A percentile compares a stretch with the other conserved stretches of the same genome.
Evolutionary conservation across 148 eudicot genomes (phyloP).

Genomic region (Camellia sinensis): DNA sequence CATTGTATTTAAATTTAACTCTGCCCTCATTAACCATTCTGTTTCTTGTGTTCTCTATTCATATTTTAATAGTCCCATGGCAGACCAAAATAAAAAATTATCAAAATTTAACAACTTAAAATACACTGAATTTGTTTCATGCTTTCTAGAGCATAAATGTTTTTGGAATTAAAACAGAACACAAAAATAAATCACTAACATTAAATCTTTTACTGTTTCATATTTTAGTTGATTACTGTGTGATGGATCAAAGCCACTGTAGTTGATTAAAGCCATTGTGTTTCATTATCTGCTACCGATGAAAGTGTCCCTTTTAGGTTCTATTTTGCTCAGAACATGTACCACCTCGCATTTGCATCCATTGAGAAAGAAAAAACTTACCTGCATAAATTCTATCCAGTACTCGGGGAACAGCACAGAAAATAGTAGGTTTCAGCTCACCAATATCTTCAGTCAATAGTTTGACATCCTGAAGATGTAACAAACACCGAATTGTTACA

Average conservation of each 20-base stretch:
- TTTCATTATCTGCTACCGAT: background rate
- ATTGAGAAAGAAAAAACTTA: constrained; percentile 17
- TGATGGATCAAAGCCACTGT: background rate
- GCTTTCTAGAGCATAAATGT: background rate
- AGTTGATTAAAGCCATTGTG: background rate
- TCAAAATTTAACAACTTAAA: background rate
- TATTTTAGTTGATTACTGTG: background rate
- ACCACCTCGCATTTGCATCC: background rate
- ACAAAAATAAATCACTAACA: background rate
- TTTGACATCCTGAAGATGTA: constrained; percentile 70
- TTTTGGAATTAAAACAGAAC: background rate
- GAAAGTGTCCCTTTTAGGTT: background rate
- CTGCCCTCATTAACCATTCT: background rate
- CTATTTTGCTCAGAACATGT: background rate
- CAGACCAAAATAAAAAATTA: background rate
- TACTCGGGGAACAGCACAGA: constrained; percentile 98
- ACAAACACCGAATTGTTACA: constrained; percentile 17
- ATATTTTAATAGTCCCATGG: background rate
- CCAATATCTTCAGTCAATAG: constrained; percentile 80
- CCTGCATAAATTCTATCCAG: constrained; percentile 91
- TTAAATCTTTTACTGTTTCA: background rate
- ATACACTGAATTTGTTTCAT: background rate
- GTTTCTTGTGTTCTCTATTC: background rate
- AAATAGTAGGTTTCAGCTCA: constrained; percentile 78
- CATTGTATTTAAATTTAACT: background rate